phyloP scores from a whole-genome alignment of 2,329 filamentous ascomycete genomes.

The Fusarium oligoseptatum region DNA sequence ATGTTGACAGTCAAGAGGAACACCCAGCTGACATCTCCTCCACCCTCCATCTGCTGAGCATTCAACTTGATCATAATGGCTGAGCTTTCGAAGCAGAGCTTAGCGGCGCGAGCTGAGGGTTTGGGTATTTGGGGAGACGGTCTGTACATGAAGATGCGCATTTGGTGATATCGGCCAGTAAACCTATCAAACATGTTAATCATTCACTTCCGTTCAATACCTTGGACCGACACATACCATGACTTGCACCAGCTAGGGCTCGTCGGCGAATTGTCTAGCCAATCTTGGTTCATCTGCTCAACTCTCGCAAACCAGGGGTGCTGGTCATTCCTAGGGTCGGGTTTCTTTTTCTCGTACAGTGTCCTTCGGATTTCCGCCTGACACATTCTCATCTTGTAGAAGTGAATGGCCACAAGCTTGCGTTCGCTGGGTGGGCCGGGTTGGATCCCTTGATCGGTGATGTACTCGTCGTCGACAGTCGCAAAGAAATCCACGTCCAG shows the following conservation, averaged over 20 bases:
- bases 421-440: constrained; percentile 80
- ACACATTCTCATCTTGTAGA: constrained; percentile 89
- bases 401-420: constrained; percentile 92
- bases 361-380: constrained; percentile 90
- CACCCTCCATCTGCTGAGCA: constrained; percentile 81
- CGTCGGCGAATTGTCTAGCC: constrained; percentile 82
- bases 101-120: constrained; percentile 83
- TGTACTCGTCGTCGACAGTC: constrained; percentile 84
- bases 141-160: constrained; percentile 88
- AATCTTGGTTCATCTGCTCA: constrained; percentile 81
- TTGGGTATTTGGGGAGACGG: constrained; percentile 93
- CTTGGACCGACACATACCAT: constrained; percentile 72
- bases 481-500: constrained; percentile 90
- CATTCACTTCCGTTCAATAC: background rate
- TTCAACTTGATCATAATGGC: constrained; percentile 86
- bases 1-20: constrained; percentile 92
- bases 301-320: constrained; percentile 91
- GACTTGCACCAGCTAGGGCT: constrained; percentile 79
- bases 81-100: constrained; percentile 86
- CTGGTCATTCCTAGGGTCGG: constrained; percentile 80
- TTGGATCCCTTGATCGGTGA: constrained; percentile 81
- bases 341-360: constrained; percentile 86
- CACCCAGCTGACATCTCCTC: constrained; percentile 91
- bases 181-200: constrained; percentile 63
- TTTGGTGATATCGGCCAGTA: constrained; percentile 81